Evolutionary conservation across 257 asterid species (phyloP).

Genomic region (Eucommia ulmoides): DNA sequence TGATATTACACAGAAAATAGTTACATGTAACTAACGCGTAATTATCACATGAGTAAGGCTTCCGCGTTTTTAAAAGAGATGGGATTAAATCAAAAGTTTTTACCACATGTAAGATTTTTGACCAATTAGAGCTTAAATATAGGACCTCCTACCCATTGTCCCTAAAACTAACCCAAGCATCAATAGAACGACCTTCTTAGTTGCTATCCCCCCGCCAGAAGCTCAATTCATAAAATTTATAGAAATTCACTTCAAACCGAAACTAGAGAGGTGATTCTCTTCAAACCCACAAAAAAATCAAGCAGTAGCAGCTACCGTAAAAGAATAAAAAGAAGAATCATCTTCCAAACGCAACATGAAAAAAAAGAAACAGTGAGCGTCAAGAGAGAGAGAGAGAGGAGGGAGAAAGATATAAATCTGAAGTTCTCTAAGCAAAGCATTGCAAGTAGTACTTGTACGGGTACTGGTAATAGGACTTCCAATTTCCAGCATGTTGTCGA

Average conservation of each 20-base stretch:
- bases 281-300: background rate
- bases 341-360: background rate
- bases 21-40: no score
- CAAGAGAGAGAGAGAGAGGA: background rate
- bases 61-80: no score
- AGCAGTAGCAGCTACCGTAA: background rate
- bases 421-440: conserved; percentile 58
- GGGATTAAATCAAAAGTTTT: no score
- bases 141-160: no score
- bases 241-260: background rate
- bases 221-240: background rate
- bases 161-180: background rate
- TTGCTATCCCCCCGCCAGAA: background rate
- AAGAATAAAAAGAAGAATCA: no score
- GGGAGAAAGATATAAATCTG: conserved; percentile 45
- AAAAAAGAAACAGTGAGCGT: background rate
- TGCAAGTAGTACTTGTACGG: conserved; percentile 33
- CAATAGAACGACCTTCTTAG: no score
- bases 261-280: no score
- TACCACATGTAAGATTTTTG: no score
- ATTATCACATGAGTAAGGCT: no score
- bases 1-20: no score
- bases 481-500: conserved; percentile 15
- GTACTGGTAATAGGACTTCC: conserved; percentile 15
- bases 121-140: no score